Evolutionary conservation across 2,329 filamentous ascomycete genomes (phyloP).

Genomic region (Colletotrichum euphorbiae): DNA sequence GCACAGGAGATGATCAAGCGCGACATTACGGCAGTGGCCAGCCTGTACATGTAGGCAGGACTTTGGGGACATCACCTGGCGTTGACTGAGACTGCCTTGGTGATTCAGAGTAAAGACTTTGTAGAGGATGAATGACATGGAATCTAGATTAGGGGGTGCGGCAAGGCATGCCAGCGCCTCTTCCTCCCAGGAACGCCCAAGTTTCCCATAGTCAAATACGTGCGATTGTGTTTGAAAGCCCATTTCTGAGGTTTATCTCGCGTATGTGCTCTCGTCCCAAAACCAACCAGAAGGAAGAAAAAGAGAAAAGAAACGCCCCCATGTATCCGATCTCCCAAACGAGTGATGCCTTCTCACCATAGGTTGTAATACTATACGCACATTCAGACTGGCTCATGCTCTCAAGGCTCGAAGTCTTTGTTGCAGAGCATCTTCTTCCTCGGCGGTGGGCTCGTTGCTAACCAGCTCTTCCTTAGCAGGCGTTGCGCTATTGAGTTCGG

Average conservation of each 20-base stretch:
- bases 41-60: slow-evolving; percentile 79
- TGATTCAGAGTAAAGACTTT: not conserved
- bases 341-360: slow-evolving; percentile 18
- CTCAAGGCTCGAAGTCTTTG: slow-evolving; percentile 68
- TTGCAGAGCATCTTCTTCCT: slow-evolving; percentile 82
- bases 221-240: slow-evolving; percentile 4
- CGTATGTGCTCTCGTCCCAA: slow-evolving; percentile 8
- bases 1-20: slow-evolving; percentile 98
- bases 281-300: too few relatives aligned
- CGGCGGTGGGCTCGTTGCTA: slow-evolving; percentile 75
- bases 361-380: too few relatives aligned
- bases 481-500: slow-evolving; percentile 74
- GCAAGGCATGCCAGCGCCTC: not conserved
- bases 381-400: slow-evolving; percentile 51
- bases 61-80: not conserved
- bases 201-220: not conserved
- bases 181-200: not conserved
- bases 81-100: too few relatives aligned
- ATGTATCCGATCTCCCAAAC: slow-evolving; percentile 9
- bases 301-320: slow-evolving; percentile 5
- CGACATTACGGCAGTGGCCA: slow-evolving; percentile 91
- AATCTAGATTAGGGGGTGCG: not conserved
- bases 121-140: too few relatives aligned
- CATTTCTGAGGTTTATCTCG: slow-evolving; percentile 8
- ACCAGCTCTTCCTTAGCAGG: slow-evolving; percentile 70